Conservation (phyloP, 2,329 filamentous ascomycete species). For the Colletotrichum gigasporum region DNA sequence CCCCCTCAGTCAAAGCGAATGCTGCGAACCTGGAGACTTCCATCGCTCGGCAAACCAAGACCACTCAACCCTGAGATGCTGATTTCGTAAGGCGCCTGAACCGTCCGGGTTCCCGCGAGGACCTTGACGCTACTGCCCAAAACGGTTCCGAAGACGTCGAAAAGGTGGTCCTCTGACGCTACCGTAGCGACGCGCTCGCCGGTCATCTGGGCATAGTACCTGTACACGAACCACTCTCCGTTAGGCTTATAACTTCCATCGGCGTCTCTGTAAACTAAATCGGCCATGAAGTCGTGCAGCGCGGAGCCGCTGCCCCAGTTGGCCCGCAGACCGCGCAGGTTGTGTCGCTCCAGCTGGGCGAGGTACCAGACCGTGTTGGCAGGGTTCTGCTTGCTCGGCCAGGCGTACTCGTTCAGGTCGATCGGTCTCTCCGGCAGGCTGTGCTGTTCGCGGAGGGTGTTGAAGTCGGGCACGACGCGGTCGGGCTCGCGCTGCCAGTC, state of each 20-base stretch:
- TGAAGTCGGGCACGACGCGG: slow-evolving; percentile 30
- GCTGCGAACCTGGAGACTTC: not conserved
- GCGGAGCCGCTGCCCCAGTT: slow-evolving; percentile 53
- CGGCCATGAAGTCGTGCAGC: slow-evolving; percentile 55
- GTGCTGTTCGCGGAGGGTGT: slow-evolving; percentile 38
- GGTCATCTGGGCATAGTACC: slow-evolving; percentile 15
- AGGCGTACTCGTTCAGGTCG: slow-evolving; percentile 60
- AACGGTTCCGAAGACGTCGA: slow-evolving; percentile 18
- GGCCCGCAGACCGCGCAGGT: slow-evolving; percentile 51
- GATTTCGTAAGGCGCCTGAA: not conserved
- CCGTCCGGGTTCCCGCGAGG: not conserved
- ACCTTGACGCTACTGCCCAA: not conserved
- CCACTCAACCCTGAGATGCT: not conserved
- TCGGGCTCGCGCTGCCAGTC: slow-evolving; percentile 11
- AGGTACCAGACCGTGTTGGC: slow-evolving; percentile 55
- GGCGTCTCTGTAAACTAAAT: too few species aligned
- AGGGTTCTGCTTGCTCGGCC: slow-evolving; percentile 50
- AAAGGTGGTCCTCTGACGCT: not conserved
- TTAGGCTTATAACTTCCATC: not conserved
- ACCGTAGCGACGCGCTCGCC: slow-evolving; percentile 17
- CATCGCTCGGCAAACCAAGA: not conserved
- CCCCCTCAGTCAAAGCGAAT: not conserved
- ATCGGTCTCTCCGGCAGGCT: slow-evolving; percentile 44
- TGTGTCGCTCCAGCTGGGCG: slow-evolving; percentile 53
- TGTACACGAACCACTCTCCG: slow-evolving; percentile 2